Base-by-base conservation (phyloP, 1,284 basidiomycete species). In the Cutaneotrichosporon spelunceum region DNA sequence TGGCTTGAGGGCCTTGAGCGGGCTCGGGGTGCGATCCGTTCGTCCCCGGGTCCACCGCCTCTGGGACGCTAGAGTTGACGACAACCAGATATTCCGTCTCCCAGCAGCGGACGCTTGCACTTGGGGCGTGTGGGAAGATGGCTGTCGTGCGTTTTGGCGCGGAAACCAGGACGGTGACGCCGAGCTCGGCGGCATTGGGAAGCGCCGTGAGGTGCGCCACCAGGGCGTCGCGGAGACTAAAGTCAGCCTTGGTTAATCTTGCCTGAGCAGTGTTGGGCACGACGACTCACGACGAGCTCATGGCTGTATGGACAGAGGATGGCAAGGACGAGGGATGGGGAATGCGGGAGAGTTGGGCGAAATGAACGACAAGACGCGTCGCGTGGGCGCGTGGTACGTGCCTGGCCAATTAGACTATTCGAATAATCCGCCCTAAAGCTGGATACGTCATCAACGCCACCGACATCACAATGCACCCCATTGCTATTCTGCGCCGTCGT, bases 151-250 rank as follows among this genome's bases (percentile, higher is more conserved):
- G 83, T 72, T 86, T 84, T 4, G 90, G 87, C 0, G 86, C 78
- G 5, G 90, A 88, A 33, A 86, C 81, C 59, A 94, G 84, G 63
- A 88, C 85, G 66, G 90, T 87, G 48, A 94, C 63, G 66, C 88
- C 86, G 68, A 92, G 86, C 50, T 82, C 80, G 56, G 89, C 86
- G 19, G 84, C 58, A 26, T 78, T 78, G 0, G 76, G 70, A 1
- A 81, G 69, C 1, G 61, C 29, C 1, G 80, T 70, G 55, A 94
- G 84, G 1, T 84, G 81, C 4, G 78, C 73, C 52, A 89, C 80
- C 42, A 93, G 82, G 47, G 83, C 79, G 77, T 89, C 87, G 61
- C 89, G 85, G 11, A 93, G 83, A 23, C 70, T 71, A 56, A 48
- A 1, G 53, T 62, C 30, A 62, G 61, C 36, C 24, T 10, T 39